Conservation (phyloP, 768 basidiomycete species). For the Boletus coccyginus region DNA sequence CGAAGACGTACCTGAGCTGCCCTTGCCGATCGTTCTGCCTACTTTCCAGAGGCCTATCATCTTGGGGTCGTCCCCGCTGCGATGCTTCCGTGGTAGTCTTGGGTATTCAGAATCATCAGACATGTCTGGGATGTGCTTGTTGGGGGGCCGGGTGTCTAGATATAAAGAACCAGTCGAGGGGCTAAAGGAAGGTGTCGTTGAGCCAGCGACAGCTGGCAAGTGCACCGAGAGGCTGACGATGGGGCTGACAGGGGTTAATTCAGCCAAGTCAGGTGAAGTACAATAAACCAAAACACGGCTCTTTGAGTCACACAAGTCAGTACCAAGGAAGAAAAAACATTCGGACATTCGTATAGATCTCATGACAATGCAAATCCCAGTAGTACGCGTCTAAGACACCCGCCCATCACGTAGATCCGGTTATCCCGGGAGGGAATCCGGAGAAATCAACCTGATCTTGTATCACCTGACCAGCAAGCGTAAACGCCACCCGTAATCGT, state of each 20-base stretch:
- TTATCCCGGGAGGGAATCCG: conserved; percentile 79
- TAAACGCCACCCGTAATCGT: conserved; percentile 80
- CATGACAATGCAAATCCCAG: conserved; percentile 11
- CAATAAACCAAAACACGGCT: conserved; percentile 5
- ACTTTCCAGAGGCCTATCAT: conserved; percentile 82
- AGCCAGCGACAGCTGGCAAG: neutral
- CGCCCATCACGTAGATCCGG: conserved; percentile 38
- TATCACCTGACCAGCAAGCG: conserved; percentile 60
- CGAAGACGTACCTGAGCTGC: conserved; percentile 62
- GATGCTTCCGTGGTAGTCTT: conserved; percentile 29
- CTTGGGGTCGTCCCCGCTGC: conserved; percentile 48
- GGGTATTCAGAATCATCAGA: conserved; percentile 22
- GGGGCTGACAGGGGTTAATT: conserved; percentile 24
- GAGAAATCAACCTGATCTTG: conserved; percentile 96
- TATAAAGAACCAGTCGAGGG: neutral
- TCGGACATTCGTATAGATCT: conserved; percentile 22
- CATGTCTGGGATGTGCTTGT: conserved; percentile 24
- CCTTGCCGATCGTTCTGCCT: conserved; percentile 80
- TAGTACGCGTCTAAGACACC: conserved; percentile 3
- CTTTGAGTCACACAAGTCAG: neutral
- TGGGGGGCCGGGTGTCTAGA: conserved; percentile 2
- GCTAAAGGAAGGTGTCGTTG: neutral
- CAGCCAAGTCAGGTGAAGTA: conserved; percentile 1
- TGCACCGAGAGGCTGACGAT: conserved; percentile 19
- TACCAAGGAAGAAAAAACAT: neutral